Base-by-base conservation (phyloP, 2,329 filamentous ascomycete species). In the Pyrenochaeta sp. region DNA sequence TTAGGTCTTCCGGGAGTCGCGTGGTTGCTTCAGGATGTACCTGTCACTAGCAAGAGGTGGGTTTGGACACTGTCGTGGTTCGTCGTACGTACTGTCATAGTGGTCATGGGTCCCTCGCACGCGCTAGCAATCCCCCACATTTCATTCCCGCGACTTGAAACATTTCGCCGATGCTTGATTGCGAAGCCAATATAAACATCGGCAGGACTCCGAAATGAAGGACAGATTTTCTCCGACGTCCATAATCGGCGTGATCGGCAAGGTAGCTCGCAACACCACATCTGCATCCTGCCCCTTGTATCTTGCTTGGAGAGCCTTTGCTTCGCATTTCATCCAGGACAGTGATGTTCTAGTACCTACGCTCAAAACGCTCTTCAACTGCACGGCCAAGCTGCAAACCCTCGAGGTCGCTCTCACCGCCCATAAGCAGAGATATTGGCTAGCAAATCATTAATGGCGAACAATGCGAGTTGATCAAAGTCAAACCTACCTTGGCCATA, bases 151-250 rank as follows among this genome's bases (percentile, higher is more conserved):
- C 26, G 31, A 28, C 14, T 19, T 50, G 45, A 54, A 53, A 51
- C 44, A 50, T 48, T 51, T 55, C 40, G 35, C 53, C 55, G 54
- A 53, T 48, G 47, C 37, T 53, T 58, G 17, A 61, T 58, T 58
- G 46, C 44, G 46, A 24, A 36, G 35, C 31, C 35, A 56, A 60
- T 56, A 48, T 55, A 52, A 36, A 46, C 32, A 32, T 37, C 43
- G 40, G 41, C 28, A 19, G 32, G 38, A 38, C 36, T 39, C 30
- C 6, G 21, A 22, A 18, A 17, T 18, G 28, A 20, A 19, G 15
- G 28, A 19, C 24, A 35, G 39, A 38, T 50, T 55, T n/a, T 47
- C 35, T 53, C 55, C 53, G 51, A 29, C 20, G 27, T 17, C 37
- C 23, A 35, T 36, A 37, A n/a, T n/a, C n/a, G n/a, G n/a, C n/a